Conservation (phyloP, 2,329 filamentous ascomycete genomes). For the Xylariomycetidae sp. region DNA sequence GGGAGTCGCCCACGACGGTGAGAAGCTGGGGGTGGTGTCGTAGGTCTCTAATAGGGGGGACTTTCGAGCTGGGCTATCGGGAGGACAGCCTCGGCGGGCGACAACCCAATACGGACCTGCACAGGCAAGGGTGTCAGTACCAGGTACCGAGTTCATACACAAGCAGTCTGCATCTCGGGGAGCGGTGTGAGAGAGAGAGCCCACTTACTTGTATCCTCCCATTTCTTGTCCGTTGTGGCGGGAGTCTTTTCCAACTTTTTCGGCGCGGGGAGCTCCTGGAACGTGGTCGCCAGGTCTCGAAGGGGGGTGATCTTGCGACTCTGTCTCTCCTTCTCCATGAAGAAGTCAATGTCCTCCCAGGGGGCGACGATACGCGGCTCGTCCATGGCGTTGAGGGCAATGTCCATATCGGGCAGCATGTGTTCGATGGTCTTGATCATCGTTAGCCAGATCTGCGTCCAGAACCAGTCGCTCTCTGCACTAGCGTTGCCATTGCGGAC, state of each 20-base stretch:
- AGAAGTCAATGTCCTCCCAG: slow-evolving; percentile 55
- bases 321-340: slow-evolving; percentile 48
- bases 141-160: too few species aligned
- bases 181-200: not conserved
- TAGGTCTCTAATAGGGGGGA: slow-evolving; percentile 40
- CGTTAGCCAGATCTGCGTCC: slow-evolving; percentile 52
- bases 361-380: slow-evolving; percentile 61
- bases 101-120: slow-evolving; percentile 53
- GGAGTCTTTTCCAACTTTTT: slow-evolving; percentile 32
- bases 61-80: slow-evolving; percentile 55
- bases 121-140: too few species aligned
- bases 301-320: slow-evolving; percentile 39
- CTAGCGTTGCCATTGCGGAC: slow-evolving; percentile 49
- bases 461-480: slow-evolving; percentile 51
- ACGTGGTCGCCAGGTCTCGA: slow-evolving; percentile 40
- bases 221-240: slow-evolving; percentile 36
- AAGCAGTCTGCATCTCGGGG: too few species aligned
- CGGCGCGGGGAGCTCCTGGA: slow-evolving; percentile 36
- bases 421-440: slow-evolving; percentile 50
- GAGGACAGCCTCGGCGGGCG: slow-evolving; percentile 56
- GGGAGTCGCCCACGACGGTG: slow-evolving; percentile 38
- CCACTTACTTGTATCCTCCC: slow-evolving; percentile 46
- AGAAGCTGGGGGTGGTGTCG: slow-evolving; percentile 38
- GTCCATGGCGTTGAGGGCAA: slow-evolving; percentile 63
- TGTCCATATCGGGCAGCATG: slow-evolving; percentile 61